Base-by-base conservation (phyloP, 225 moss, liverwort and hornwort species). In the Pseudoscleropodium purum region DNA sequence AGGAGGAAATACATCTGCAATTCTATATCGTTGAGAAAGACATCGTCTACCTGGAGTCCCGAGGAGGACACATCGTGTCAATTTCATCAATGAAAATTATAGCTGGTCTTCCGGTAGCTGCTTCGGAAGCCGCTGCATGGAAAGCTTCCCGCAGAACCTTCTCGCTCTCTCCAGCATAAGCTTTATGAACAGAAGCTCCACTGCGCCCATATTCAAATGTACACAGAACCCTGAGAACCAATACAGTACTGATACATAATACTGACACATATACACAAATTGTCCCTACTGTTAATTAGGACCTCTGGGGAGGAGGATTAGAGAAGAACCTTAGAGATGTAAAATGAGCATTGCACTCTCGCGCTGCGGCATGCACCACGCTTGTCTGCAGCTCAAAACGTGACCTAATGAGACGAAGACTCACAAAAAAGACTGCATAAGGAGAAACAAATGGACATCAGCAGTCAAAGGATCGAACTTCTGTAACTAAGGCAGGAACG, bases 31-130 rank as follows among this genome's bases (percentile, higher is more conserved):
- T 62, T 82, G 51, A 36, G 39, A 68, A 41, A 85, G 81, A 76
- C 31, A 70, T 64, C 27, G 37, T 78, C 83, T 62, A 98, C 99
- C 97, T 94, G 79, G 97, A 95, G 83, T 97, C 96, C 87, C 99
- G 93, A 52, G 91, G 95, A 88, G 96, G 99, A 87, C 97, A 99
- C 90, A 99, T 96, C 39, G 99, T 96, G 88, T 99, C 99, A 86
- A 99, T 95, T 91, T 99, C 99, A 84, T 99, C 99, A 79, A 99
- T 96, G 86, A 99, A 99, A 57, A 99, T 97, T n/a, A 99, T 96
- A 84, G 97, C 94, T 54, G 96, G 97, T 92, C 93, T 95, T 24
- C 99, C 97, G 41, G 90, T 92, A 15, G 92, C 93, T 89, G 95
- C 97, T 92, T 96, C 93, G 79, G 91, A 89, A 73, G 92, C 93